A percentile compares a stretch with the other conserved stretches of the same genome.
phyloP scores from a whole-genome alignment of 495 filamentous ascomycete genomes.

The Tuber magnatum region DNA sequence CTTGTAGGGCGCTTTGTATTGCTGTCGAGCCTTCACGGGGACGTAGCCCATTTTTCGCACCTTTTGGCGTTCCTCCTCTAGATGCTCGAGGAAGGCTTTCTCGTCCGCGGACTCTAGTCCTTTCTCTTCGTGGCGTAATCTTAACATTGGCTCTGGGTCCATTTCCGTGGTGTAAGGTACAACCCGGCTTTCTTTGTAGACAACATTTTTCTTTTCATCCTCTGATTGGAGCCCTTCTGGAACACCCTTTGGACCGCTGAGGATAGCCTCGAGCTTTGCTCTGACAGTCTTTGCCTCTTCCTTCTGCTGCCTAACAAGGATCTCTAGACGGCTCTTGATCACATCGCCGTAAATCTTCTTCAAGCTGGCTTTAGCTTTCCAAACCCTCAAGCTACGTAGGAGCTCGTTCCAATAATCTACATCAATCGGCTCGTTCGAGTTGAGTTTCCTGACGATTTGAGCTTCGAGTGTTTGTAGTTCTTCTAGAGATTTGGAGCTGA shows the following conservation, averaged over 20 bases:
- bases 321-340: conserved; percentile 62
- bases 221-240: conserved; percentile 30
- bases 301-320: conserved; percentile 59
- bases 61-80: conserved; percentile 57
- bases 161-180: conserved; percentile 45
- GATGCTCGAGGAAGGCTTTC: conserved; percentile 52
- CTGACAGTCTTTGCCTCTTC: conserved; percentile 60
- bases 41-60: conserved; percentile 64
- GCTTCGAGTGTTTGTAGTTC: conserved; percentile 75
- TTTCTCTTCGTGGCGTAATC: conserved; percentile 63
- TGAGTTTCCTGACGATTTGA: conserved; percentile 74
- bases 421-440: conserved; percentile 86
- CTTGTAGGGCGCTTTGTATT: conserved; percentile 47
- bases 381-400: conserved; percentile 71
- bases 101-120: conserved; percentile 57
- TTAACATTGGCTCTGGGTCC: conserved; percentile 67
- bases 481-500: conserved; percentile 78
- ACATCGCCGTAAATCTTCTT: conserved; percentile 73
- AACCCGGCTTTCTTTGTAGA: conserved; percentile 26
- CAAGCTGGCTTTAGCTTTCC: conserved; percentile 84
- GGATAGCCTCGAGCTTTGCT: conserved; percentile 49
- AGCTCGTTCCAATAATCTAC: conserved; percentile 97
- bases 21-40: conserved; percentile 51
- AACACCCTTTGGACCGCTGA: conserved; percentile 40
- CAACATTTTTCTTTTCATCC: conserved; percentile 16